Percentiles rank a stretch among this genome's conserved stretches.
These are phyloP conservation scores for Melampsora americana DNA, from an alignment of 1,284 basidiomycete species.

Conservation along the genomic window DNA sequence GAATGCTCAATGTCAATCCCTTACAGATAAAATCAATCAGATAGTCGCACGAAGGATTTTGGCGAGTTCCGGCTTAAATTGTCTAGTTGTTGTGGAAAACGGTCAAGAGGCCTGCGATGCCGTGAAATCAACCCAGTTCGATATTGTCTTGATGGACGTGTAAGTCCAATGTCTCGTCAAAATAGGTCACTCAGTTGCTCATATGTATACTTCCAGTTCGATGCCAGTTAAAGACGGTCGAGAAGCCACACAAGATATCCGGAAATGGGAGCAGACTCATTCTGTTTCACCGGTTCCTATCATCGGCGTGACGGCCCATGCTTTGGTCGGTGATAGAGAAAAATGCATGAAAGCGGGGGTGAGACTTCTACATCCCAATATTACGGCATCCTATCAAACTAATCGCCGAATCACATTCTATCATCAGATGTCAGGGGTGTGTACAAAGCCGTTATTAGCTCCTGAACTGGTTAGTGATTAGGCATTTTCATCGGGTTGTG, in stretches of 20 bases:
- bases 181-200: neutral
- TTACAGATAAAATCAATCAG: conserved; percentile 42
- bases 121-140: conserved; percentile 29
- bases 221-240: conserved; percentile 42
- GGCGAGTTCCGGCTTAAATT: conserved; percentile 30
- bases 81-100: conserved; percentile 41
- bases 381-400: neutral
- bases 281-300: conserved; percentile 39
- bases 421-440: conserved; percentile 41
- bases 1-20: neutral
- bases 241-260: conserved; percentile 41
- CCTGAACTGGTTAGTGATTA: conserved; percentile 25
- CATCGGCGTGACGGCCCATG: conserved; percentile 42
- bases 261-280: conserved; percentile 40
- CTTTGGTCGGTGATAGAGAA: conserved; percentile 41
- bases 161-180: conserved; percentile 2
- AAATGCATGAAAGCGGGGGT: conserved; percentile 44
- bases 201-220: conserved; percentile 9
- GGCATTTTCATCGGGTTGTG: neutral
- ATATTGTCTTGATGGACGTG: conserved; percentile 44
- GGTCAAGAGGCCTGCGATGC: conserved; percentile 43
- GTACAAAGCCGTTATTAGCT: conserved; percentile 38
- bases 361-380: neutral
- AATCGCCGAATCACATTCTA: neutral
- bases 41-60: conserved; percentile 38